Conservation (phyloP, 345 rosid genomes). For the Angophora floribunda region DNA sequence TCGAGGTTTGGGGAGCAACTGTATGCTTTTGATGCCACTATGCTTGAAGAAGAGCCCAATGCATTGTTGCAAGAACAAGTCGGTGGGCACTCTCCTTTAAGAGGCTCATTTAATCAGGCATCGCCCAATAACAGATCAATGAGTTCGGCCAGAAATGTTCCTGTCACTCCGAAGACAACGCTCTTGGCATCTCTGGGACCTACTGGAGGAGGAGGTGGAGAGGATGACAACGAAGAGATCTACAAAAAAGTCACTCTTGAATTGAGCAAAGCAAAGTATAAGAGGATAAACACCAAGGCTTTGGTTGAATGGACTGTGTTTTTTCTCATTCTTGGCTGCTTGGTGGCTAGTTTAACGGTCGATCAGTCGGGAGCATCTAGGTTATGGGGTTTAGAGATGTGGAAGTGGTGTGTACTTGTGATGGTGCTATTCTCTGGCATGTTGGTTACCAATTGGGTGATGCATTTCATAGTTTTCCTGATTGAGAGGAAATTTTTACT, state of each 20-base stretch:
- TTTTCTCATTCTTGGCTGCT: constrained; percentile 16
- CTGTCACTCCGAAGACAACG: constrained; percentile 23
- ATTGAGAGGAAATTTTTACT: constrained; percentile 73
- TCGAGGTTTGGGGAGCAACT: constrained; percentile 75
- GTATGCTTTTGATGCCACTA: constrained; percentile 14
- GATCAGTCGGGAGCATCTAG: constrained; percentile 9
- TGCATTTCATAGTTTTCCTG: constrained; percentile 63
- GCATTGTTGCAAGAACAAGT: constrained; percentile 21
- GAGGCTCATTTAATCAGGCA: constrained; percentile 18
- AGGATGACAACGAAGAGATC: constrained; percentile 55
- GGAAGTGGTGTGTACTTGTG: constrained; percentile 86
- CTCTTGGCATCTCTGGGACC: constrained; percentile 25
- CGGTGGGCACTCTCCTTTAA: constrained; percentile 20
- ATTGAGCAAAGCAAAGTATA: constrained; percentile 22
- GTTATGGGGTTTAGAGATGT: constrained; percentile 52
- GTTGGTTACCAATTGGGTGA: constrained; percentile 66
- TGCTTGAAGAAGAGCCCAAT: constrained; percentile 23
- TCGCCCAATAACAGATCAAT: constrained; percentile 39
- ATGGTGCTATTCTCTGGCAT: constrained; percentile 69
- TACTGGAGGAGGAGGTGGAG: constrained; percentile 37
- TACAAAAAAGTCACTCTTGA: constrained; percentile 36
- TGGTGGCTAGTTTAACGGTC: constrained; percentile 53
- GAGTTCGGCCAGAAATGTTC: constrained; percentile 13
- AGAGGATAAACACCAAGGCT: constrained; percentile 15
- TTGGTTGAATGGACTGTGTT: constrained; percentile 44